A percentile compares a stretch with the other conserved stretches of the same genome.
phyloP scores from a whole-genome alignment of 352 stramenopile genomes.

The Thalassiosira livingstoniorum region DNA sequence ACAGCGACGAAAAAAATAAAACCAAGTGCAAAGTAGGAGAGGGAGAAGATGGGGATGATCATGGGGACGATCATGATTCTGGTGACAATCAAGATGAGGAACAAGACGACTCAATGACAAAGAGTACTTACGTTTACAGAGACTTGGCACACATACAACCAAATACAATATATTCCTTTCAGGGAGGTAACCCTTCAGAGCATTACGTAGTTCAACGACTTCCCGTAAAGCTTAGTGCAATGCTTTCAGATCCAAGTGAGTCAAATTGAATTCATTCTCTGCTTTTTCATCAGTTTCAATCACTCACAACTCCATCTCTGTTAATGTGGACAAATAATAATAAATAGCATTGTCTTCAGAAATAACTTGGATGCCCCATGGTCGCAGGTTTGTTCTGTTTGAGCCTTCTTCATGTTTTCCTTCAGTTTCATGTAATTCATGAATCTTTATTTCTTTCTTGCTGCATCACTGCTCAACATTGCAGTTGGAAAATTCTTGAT shows the following conservation, averaged over 20 bases:
- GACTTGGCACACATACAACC: background rate
- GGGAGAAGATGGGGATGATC: too few relatives aligned
- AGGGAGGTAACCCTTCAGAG: background rate
- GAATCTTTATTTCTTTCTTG: too few relatives aligned
- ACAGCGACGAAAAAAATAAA: too few relatives aligned
- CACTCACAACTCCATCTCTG: background rate
- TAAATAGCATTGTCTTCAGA: background rate
- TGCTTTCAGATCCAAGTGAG: conserved; percentile 2
- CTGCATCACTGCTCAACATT: too few relatives aligned
- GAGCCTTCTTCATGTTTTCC: too few relatives aligned
- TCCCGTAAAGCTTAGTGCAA: background rate
- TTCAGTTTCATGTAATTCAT: too few relatives aligned
- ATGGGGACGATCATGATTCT: too few relatives aligned
- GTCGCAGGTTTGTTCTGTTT: too few relatives aligned
- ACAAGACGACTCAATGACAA: too few relatives aligned
- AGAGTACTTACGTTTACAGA: conserved; percentile 4
- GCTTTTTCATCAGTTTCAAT: background rate
- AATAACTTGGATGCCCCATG: conserved; percentile 5
- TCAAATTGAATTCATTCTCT: background rate
- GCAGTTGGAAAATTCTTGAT: background rate
- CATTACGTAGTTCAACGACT: background rate
- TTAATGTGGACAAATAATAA: background rate
- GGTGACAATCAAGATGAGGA: too few relatives aligned
- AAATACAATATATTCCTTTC: background rate
- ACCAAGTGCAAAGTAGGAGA: too few relatives aligned